Evolutionary conservation across 208 protist species (phyloP), one percentile per base, ranked within the genome.

Genomic region (Lotmaria passim): DNA sequence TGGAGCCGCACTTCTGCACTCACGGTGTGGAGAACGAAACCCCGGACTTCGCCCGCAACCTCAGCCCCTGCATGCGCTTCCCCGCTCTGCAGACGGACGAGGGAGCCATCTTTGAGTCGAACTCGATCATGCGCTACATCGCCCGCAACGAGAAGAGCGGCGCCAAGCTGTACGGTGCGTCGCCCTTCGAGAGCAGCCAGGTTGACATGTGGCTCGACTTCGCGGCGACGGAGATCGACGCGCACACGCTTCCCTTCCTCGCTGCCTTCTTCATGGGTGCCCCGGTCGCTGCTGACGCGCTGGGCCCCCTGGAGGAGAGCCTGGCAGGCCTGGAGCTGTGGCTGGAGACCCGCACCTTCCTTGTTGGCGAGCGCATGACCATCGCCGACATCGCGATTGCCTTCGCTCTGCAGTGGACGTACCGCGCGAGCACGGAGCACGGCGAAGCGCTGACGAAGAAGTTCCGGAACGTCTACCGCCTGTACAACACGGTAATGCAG

Each of bases 161-260:
- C 55, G 68, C 41, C 38, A 81, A 86, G 48, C 87, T 95, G 10
- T 94, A 93, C 73, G 92, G 92, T 59, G 10, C 41, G 63, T 93
- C 84, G 6, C 80, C 76, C 3, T 93, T 86, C 71, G 84, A 97
- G 79, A 67, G 31, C 51, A 82, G 73, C 33, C 86, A 94, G 75
- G 82, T 95, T 21, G 92, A 97, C 78, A 87, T 84, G 83, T 97
- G 92, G 92, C 68, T 97, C 15, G 92, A 97, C 79, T 95, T 94
- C 68, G 74, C 80, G 11, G 46, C 73, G 19, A 85, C 60, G 7
- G 92, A 97, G 78, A 52, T 97, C 39, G 78, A 85, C 51, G 46
- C 74, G 38, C 33, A 55, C 36, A 74, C 33, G 38, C 39, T 65
- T 15, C 83, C 80, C 5, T 93, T 75, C 79, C 0, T 86, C 12